phyloP scores from a whole-genome alignment of 306 rosid genomes.

The Vigna trinervia region DNA sequence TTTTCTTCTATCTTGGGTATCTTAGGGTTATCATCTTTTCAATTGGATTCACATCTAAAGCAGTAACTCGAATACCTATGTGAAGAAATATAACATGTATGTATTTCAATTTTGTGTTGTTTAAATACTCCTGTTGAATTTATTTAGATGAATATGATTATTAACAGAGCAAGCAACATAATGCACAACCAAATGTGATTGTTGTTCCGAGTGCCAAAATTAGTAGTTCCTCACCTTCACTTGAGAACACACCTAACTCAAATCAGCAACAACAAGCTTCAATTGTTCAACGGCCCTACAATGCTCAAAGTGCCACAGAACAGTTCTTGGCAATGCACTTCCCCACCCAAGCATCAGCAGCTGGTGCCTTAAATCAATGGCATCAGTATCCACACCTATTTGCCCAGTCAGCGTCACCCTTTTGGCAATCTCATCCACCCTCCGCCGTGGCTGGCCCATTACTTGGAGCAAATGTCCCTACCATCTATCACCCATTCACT shows the following conservation, averaged over 20 bases:
- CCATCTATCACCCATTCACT: neutral
- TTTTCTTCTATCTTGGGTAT: neutral
- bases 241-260: slow-evolving; percentile 31
- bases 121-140: neutral
- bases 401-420: slow-evolving; percentile 48
- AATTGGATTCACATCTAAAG: neutral
- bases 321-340: slow-evolving; percentile 40
- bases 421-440: slow-evolving; percentile 49
- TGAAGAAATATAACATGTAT: neutral
- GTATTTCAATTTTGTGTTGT: neutral
- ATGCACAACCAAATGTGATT: slow-evolving; percentile 29
- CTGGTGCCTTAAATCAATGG: slow-evolving; percentile 50
- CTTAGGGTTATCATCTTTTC: neutral
- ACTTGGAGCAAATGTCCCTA: slow-evolving; percentile 42
- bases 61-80: neutral
- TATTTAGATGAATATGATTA: slow-evolving; percentile 34
- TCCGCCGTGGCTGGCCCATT: slow-evolving; percentile 32
- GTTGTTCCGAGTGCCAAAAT: slow-evolving; percentile 24
- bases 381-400: slow-evolving; percentile 47
- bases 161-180: slow-evolving; percentile 52
- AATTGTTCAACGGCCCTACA: slow-evolving; percentile 41
- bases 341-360: slow-evolving; percentile 47
- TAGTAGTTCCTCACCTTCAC: slow-evolving; percentile 31
- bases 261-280: slow-evolving; percentile 45
- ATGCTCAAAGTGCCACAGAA: slow-evolving; percentile 48